phyloP scores from a whole-genome alignment of 805 yeast genomes.

The Metschnikowia peoriensis region DNA sequence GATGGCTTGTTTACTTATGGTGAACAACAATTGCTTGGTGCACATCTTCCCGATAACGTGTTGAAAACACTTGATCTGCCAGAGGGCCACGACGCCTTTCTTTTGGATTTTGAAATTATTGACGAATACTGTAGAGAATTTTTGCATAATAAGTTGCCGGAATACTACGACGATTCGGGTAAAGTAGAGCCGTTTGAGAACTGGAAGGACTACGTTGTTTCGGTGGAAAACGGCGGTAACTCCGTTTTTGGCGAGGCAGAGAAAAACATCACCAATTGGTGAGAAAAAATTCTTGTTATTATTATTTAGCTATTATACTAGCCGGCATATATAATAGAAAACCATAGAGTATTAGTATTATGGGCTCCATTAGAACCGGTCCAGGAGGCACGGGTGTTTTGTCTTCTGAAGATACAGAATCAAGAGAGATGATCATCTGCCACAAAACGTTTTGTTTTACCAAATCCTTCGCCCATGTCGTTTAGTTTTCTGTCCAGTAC shows the following conservation, averaged over 20 bases:
- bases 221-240: conserved; percentile 46
- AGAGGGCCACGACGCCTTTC: conserved; percentile 97
- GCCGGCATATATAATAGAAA: too few species aligned
- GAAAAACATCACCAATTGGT: conserved; percentile 88
- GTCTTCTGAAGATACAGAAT: not conserved
- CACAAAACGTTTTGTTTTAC: not conserved
- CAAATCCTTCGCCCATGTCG: not conserved
- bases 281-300: conserved; percentile 1
- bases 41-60: conserved; percentile 63
- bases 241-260: conserved; percentile 93
- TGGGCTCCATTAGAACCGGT: not conserved
- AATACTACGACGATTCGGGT: conserved; percentile 45
- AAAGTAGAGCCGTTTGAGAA: conserved; percentile 45
- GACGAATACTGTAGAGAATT: conserved; percentile 70
- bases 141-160: conserved; percentile 54
- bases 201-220: conserved; percentile 39
- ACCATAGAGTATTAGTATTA: too few species aligned
- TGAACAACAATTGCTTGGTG: conserved; percentile 85
- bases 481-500: not conserved
- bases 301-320: too few species aligned
- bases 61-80: conserved; percentile 80
- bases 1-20: conserved; percentile 91
- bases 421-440: conserved; percentile 5
- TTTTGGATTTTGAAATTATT: conserved; percentile 82
- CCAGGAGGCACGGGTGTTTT: conserved; percentile 1